These are phyloP conservation scores for Anthracocystis walkeri DNA, from an alignment of 1,284 basidiomycete genomes.

Conservation along the genomic window DNA sequence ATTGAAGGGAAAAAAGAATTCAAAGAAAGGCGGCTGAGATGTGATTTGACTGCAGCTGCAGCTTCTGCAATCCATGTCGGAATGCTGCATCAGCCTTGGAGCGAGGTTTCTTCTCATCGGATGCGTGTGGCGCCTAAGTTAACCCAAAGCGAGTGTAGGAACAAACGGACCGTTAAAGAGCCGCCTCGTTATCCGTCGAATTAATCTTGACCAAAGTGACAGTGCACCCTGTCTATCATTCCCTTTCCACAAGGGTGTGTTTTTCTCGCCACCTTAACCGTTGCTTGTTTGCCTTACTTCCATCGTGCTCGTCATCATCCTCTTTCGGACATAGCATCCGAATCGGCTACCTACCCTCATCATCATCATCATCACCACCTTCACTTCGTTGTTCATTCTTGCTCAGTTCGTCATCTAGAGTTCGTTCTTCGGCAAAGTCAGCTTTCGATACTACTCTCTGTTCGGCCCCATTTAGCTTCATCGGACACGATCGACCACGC, in stretches of 20 bases:
- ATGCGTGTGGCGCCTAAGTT: no score
- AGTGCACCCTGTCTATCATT: neutral
- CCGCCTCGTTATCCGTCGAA: neutral
- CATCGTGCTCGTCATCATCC: neutral
- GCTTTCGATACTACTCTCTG: neutral
- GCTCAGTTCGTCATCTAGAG: neutral
- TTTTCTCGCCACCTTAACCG: neutral
- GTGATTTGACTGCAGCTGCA: no score
- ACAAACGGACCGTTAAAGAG: neutral
- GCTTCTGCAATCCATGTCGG: no score
- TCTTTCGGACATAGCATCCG: neutral
- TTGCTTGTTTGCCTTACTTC: no score
- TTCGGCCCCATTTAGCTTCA: neutral
- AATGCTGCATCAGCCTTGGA: no score
- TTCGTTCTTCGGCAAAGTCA: neutral
- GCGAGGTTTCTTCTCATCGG: no score
- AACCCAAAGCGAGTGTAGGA: no score
- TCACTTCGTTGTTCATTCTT: slow-evolving; percentile 4
- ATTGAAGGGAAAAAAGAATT: no score
- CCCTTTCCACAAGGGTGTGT: neutral
- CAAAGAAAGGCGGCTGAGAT: no score
- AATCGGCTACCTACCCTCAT: neutral
- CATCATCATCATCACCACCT: neutral
- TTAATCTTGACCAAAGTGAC: neutral
- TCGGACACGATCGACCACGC: neutral